phyloP scores from a whole-genome alignment of 2,329 filamentous ascomycete genomes.

The Rhinocladiella mackenziei region DNA sequence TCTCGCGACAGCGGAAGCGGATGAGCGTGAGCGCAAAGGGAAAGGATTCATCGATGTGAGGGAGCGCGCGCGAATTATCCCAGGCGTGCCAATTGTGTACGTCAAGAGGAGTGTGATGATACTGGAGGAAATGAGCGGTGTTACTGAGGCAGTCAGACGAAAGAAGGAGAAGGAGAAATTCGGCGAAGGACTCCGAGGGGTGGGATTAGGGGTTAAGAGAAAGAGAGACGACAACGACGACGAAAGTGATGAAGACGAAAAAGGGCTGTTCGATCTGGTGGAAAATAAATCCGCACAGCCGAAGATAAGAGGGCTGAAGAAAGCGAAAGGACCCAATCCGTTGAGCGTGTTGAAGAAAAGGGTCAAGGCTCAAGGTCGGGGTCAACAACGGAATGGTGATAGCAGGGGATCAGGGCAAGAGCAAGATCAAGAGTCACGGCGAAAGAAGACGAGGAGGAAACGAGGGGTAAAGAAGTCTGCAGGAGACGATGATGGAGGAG shows the following conservation, averaged over 20 bases:
- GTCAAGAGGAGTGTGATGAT: slow-evolving; percentile 51
- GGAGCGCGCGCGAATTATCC: slow-evolving; percentile 40
- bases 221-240: slow-evolving; percentile 33
- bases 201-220: slow-evolving; percentile 35
- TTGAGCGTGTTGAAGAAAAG: slow-evolving; percentile 48
- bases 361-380: slow-evolving; percentile 22
- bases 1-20: slow-evolving; percentile 43
- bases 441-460: slow-evolving; percentile 6
- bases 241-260: slow-evolving; percentile 20
- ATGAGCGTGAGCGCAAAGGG: slow-evolving; percentile 30
- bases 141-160: slow-evolving; percentile 42
- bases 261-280: slow-evolving; percentile 20
- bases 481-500: not conserved
- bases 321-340: slow-evolving; percentile 46
- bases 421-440: slow-evolving; percentile 12
- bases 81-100: slow-evolving; percentile 49
- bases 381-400: slow-evolving; percentile 23
- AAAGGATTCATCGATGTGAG: slow-evolving; percentile 38
- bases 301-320: slow-evolving; percentile 35
- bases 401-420: slow-evolving; percentile 13
- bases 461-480: not conserved
- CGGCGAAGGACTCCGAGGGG: slow-evolving; percentile 39
- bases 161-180: slow-evolving; percentile 47
- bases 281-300: slow-evolving; percentile 28
- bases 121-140: slow-evolving; percentile 45